A percentile compares a stretch with the other conserved stretches of the same genome.
Evolutionary conservation across 176 grass and related monocot genomes (phyloP).

Genomic region (Raddia guianensis): DNA sequence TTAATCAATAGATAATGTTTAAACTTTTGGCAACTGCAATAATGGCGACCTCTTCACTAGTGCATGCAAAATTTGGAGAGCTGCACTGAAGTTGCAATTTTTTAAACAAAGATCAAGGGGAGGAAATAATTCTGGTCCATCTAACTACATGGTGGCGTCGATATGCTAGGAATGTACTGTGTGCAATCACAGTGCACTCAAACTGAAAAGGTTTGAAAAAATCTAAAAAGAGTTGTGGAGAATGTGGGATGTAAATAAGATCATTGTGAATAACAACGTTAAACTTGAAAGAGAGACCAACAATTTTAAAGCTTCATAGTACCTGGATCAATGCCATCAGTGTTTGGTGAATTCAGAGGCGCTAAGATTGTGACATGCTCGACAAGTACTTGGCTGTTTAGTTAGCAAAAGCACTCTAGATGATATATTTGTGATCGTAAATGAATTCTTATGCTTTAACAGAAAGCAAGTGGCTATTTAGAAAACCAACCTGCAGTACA

Average conservation of each 20-base stretch:
- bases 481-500: slow-evolving; percentile 86
- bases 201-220: no score
- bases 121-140: neutral
- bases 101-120: neutral
- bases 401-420: slow-evolving; percentile 56
- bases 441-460: slow-evolving; percentile 50
- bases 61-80: neutral
- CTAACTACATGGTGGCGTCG: neutral
- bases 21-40: neutral
- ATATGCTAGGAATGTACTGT: neutral
- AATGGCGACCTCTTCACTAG: neutral
- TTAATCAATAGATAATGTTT: neutral
- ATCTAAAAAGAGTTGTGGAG: no score
- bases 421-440: slow-evolving; percentile 45
- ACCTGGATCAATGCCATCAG: slow-evolving; percentile 90
- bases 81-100: neutral
- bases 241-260: neutral
- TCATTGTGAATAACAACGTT: neutral
- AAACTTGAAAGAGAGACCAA: neutral
- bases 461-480: slow-evolving; percentile 40
- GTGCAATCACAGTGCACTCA: no score
- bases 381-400: slow-evolving; percentile 90
- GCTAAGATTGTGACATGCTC: slow-evolving; percentile 85
- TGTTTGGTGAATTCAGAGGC: slow-evolving; percentile 87
- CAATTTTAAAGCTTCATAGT: slow-evolving; percentile 14